Conservation (phyloP, 208 protist genomes). For the Trypanosoma vivax region DNA sequence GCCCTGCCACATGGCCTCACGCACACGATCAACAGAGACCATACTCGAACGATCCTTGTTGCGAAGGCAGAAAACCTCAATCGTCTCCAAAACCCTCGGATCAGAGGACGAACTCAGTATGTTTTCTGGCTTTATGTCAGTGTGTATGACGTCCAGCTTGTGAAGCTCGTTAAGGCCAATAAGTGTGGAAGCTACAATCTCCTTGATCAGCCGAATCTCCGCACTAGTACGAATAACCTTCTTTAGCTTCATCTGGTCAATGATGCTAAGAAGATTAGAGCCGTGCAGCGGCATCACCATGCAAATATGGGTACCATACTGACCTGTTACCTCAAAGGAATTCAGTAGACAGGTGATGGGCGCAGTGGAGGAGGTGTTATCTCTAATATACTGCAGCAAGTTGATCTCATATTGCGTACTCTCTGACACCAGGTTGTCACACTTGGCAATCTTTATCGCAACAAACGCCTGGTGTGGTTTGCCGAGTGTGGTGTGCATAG, state of each 20-base stretch:
- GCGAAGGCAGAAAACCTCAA: conserved; percentile 56
- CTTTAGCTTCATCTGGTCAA: conserved; percentile 53
- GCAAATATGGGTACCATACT: conserved; percentile 59
- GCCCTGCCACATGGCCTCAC: conserved; percentile 16
- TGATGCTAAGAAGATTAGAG: conserved; percentile 75
- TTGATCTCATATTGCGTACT: conserved; percentile 72
- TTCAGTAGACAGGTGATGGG: conserved; percentile 72
- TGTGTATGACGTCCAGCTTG: conserved; percentile 79
- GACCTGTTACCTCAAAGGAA: conserved; percentile 60
- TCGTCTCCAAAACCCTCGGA: conserved; percentile 43
- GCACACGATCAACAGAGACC: conserved; percentile 17
- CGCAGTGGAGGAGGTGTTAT: conserved; percentile 17
- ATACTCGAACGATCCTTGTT: conserved; percentile 38
- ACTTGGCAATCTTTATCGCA: conserved; percentile 82
- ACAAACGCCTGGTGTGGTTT: conserved; percentile 64
- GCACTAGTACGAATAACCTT: conserved; percentile 29
- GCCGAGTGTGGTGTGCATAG: conserved; percentile 25
- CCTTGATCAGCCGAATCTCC: conserved; percentile 74
- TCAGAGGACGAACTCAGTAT: conserved; percentile 68
- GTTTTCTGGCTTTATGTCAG: conserved; percentile 91
- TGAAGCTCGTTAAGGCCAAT: conserved; percentile 63
- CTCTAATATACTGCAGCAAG: conserved; percentile 55
- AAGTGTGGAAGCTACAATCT: conserved; percentile 65
- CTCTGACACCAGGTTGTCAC: conserved; percentile 37
- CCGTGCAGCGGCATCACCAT: conserved; percentile 83